Conservation (phyloP, 257 asterid species). For the Solanum dulcamara region DNA sequence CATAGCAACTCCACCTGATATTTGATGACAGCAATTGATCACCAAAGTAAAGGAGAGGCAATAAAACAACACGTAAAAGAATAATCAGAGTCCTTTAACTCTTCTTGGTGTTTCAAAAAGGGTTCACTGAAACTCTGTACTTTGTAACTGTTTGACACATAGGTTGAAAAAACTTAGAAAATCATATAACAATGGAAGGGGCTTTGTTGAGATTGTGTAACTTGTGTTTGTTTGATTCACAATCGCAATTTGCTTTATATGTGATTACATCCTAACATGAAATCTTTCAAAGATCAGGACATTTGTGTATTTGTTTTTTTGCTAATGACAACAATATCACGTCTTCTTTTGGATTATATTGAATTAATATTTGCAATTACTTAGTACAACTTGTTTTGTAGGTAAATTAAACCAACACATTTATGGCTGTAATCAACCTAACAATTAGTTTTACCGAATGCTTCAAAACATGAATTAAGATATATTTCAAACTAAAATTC, state of each 20-base stretch:
- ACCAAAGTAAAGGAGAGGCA: not conserved
- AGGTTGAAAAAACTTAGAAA: not conserved
- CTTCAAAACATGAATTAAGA: too few species aligned
- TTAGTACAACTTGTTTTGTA: too few species aligned
- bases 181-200: not conserved
- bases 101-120: not conserved
- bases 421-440: too few species aligned
- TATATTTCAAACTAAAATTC: too few species aligned
- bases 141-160: not conserved
- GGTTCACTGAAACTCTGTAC: not conserved
- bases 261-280: not conserved
- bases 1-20: slow-evolving; percentile 71
- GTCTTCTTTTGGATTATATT: not conserved
- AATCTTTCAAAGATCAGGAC: not conserved
- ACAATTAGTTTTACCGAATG: too few species aligned
- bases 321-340: not conserved
- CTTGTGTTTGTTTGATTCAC: not conserved
- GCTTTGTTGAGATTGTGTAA: not conserved
- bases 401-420: too few species aligned
- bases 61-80: not conserved
- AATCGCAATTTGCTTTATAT: not conserved
- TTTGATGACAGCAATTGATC: not conserved
- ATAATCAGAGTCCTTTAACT: not conserved
- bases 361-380: not conserved
- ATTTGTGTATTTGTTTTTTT: not conserved